Evolutionary conservation across 139 green algal species (phyloP).

Genomic region (Tetraselmis striata): DNA sequence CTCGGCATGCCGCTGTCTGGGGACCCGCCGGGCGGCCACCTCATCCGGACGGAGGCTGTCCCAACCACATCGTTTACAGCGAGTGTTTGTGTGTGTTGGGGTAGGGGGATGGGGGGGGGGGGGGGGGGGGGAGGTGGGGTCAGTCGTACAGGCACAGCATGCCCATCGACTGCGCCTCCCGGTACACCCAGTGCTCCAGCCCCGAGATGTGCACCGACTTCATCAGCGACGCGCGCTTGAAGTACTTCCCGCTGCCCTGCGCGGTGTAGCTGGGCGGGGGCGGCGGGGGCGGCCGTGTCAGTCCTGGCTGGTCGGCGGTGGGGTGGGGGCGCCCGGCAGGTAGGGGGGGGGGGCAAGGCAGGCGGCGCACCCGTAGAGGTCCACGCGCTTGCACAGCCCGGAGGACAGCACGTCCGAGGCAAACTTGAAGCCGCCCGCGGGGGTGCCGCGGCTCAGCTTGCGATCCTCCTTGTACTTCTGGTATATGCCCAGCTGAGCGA

Average conservation of each 20-base stretch:
- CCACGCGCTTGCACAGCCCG: not conserved
- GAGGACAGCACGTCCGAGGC: not conserved
- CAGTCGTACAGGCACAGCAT: not conserved
- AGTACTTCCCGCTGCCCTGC: conserved; percentile 1
- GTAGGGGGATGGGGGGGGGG: no score
- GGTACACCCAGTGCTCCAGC: not conserved
- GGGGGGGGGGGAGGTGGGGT: no score
- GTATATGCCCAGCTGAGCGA: not conserved
- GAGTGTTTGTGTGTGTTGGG: no score
- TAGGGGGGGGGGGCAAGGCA: not conserved
- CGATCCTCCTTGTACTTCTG: not conserved
- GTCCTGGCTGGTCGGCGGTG: not conserved
- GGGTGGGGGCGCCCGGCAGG: not conserved
- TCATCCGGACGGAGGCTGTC: no score
- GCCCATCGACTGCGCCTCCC: not conserved
- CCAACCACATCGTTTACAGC: no score
- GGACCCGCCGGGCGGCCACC: no score
- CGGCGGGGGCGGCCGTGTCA: not conserved
- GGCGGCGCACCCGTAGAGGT: not conserved
- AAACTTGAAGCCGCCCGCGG: conserved; percentile 2
- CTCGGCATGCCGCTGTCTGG: no score
- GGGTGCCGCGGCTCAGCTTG: not conserved
- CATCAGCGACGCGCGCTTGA: not conserved
- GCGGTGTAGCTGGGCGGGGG: not conserved
- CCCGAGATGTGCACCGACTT: conserved; percentile 4